Evolutionary conservation across 495 filamentous ascomycete species (phyloP).

Genomic region (Hypoxylon subgilvum): DNA sequence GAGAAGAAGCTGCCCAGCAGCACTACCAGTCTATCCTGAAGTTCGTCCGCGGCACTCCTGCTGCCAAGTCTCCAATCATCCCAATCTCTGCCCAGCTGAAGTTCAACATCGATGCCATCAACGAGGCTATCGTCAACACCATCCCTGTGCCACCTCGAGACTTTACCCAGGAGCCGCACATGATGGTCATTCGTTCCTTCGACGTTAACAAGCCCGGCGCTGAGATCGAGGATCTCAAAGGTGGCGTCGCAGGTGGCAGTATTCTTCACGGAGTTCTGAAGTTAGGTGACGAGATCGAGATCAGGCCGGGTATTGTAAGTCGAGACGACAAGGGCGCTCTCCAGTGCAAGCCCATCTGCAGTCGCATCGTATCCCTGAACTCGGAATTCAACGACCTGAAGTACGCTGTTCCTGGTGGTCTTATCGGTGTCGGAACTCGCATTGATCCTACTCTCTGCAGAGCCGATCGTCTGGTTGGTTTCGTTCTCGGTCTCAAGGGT

Average conservation of each 20-base stretch:
- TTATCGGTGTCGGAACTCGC: constrained; percentile 96
- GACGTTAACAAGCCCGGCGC: constrained; percentile 99
- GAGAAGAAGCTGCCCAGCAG: constrained; percentile 85
- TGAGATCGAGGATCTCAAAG: constrained; percentile 99
- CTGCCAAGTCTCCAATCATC: constrained; percentile 93
- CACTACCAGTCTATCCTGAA: constrained; percentile 96
- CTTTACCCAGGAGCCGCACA: constrained; percentile 87
- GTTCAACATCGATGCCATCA: constrained; percentile 99
- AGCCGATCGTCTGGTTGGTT: constrained; percentile 97
- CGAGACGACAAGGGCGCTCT: constrained; percentile 92
- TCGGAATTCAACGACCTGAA: constrained; percentile 97
- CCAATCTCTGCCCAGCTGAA: constrained; percentile 98
- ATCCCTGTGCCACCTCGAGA: constrained; percentile 91
- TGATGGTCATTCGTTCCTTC: constrained; percentile 98
- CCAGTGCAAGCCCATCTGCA: constrained; percentile 95
- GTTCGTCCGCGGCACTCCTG: constrained; percentile 96
- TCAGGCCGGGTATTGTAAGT: constrained; percentile 92
- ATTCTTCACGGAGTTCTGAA: constrained; percentile 96
- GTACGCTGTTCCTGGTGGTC: constrained; percentile 93
- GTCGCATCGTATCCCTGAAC: constrained; percentile 89
- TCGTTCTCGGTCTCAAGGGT: constrained; percentile 94
- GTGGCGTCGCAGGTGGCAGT: constrained; percentile 95
- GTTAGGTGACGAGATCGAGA: constrained; percentile 96
- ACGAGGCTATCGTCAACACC: constrained; percentile 88
- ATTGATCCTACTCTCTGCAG: constrained; percentile 97